These are phyloP conservation scores for Teratosphaeria pseudoeucalypti DNA, from an alignment of 2,329 filamentous ascomycete species.

Conservation along the genomic window DNA sequence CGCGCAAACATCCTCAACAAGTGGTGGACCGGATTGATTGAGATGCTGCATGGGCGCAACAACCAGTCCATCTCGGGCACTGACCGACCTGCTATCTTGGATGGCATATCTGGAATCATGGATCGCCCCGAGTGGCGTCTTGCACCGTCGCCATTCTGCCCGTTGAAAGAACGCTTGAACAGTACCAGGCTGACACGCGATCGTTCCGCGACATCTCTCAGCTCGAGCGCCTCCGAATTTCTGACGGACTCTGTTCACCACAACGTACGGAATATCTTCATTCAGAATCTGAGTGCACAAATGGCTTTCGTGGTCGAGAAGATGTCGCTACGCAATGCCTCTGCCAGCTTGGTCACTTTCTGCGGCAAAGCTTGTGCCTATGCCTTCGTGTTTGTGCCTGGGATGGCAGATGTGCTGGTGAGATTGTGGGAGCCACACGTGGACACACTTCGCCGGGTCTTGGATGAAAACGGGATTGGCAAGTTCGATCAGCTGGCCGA, in stretches of 20 bases:
- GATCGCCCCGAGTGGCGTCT: constrained; percentile 78
- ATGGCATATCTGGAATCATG: constrained; percentile 74
- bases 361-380: constrained; percentile 86
- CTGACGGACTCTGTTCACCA: constrained; percentile 69
- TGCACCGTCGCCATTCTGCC: constrained; percentile 56
- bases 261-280: constrained; percentile 79
- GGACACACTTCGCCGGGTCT: constrained; percentile 58
- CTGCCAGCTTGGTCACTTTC: constrained; percentile 61
- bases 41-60: constrained; percentile 66
- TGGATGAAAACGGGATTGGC: constrained; percentile 55
- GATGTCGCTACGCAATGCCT: constrained; percentile 67
- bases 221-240: constrained; percentile 54
- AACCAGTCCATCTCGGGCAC: constrained; percentile 70
- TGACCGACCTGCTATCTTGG: constrained; percentile 71
- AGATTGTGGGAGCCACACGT: constrained; percentile 67
- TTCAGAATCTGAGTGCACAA: constrained; percentile 69
- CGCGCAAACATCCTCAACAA: constrained; percentile 72
- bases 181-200: constrained; percentile 35
- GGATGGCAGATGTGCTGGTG: constrained; percentile 71
- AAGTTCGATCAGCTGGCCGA: constrained; percentile 40
- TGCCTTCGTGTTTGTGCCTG: constrained; percentile 85
- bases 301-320: constrained; percentile 82
- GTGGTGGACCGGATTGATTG: constrained; percentile 79
- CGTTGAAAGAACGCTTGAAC: constrained; percentile 46
- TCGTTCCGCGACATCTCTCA: constrained; percentile 47